Evolutionary conservation across 2,329 filamentous ascomycete genomes (phyloP).

Genomic region (Verticillium dahliae): DNA sequence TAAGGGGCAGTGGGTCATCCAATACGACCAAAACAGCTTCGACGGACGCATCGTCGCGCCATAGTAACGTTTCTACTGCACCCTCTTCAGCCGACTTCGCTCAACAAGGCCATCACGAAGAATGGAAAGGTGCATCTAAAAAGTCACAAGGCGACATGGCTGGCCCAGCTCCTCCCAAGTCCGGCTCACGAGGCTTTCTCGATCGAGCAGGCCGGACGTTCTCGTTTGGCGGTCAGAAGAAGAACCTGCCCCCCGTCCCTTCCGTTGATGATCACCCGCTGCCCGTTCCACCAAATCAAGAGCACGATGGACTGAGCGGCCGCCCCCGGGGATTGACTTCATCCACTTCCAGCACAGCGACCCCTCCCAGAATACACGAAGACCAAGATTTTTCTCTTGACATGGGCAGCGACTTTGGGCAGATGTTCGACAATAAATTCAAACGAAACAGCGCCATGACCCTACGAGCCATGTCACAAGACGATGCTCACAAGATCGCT

Average conservation of each 20-base stretch:
- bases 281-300: constrained; percentile 25
- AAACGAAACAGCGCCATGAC: constrained; percentile 3
- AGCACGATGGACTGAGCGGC: constrained; percentile 21
- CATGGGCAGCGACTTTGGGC: constrained; percentile 51
- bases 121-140: constrained; percentile 28
- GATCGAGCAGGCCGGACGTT: constrained; percentile 52
- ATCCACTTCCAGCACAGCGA: constrained; percentile 48
- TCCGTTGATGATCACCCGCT: constrained; percentile 27
- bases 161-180: constrained; percentile 37
- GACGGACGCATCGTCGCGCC: constrained; percentile 54
- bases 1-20: constrained; percentile 52
- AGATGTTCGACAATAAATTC: constrained; percentile 49
- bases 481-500: constrained; percentile 34
- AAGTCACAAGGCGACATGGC: constrained; percentile 32
- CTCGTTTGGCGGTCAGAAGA: constrained; percentile 53
- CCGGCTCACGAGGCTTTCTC: constrained; percentile 40
- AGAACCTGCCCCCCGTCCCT: constrained; percentile 31
- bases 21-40: constrained; percentile 55
- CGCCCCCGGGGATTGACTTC: constrained; percentile 44
- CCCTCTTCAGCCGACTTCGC: constrained; percentile 48
- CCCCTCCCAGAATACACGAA: constrained; percentile 40
- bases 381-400: constrained; percentile 39
- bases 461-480: constrained; percentile 23
- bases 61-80: constrained; percentile 56
- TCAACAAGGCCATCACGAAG: constrained; percentile 28